Evolutionary conservation across 805 yeast species (phyloP).

Genomic region (Nakazawaea wyomingensis): DNA sequence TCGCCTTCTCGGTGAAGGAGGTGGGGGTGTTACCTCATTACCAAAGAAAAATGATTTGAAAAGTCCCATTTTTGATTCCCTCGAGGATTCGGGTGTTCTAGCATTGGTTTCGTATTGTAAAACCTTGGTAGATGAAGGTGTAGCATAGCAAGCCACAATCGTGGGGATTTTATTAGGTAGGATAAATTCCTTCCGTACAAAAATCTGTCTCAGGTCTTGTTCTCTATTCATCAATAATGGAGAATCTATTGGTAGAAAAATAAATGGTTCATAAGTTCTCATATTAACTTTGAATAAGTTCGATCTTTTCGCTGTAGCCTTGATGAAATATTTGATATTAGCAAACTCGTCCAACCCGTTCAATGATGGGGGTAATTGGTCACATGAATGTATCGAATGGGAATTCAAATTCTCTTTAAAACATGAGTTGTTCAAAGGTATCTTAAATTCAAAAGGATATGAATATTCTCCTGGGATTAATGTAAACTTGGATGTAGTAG

Average conservation of each 20-base stretch:
- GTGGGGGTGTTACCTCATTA: constrained; percentile 16
- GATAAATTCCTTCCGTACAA: constrained; percentile 36
- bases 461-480: constrained; percentile 45
- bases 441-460: constrained; percentile 42
- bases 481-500: constrained; percentile 38
- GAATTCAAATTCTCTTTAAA: constrained; percentile 13
- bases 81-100: constrained; percentile 13
- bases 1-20: constrained; percentile 15
- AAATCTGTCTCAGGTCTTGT: constrained; percentile 36
- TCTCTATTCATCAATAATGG: constrained; percentile 18
- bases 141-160: constrained; percentile 32
- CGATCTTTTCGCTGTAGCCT: constrained; percentile 54
- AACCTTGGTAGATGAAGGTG: constrained; percentile 19
- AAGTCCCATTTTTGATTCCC: constrained; percentile 22
- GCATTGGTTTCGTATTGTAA: constrained; percentile 2
- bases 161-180: constrained; percentile 38
- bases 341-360: constrained; percentile 26
- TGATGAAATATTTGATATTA: constrained; percentile 46
- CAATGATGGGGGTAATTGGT: constrained; percentile 23
- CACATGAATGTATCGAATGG: constrained; percentile 11
- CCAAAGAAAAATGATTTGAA: constrained; percentile 24
- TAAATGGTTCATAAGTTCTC: constrained; percentile 44
- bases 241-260: constrained; percentile 45
- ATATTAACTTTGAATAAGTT: constrained; percentile 42
- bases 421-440: constrained; percentile 40